These are phyloP conservation scores for Entoloma clypeatum DNA, from an alignment of 1,284 basidiomycete species.

Conservation along the genomic window DNA sequence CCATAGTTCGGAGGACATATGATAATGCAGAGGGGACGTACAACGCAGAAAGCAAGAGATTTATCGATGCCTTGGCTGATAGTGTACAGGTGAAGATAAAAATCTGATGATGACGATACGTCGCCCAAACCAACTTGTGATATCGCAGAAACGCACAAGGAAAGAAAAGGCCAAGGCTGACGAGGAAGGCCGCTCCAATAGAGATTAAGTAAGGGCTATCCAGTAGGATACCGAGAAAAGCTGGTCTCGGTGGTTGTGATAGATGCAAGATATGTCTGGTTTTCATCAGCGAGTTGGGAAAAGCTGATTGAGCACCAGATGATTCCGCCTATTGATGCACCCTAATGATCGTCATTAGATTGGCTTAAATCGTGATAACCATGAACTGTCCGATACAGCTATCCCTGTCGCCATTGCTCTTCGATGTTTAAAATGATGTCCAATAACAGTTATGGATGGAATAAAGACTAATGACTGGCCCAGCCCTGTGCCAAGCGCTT, in stretches of 20 bases:
- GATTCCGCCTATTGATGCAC: constrained; percentile 20
- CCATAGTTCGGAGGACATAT: background rate
- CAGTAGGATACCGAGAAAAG: constrained; percentile 11
- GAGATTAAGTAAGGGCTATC: constrained; percentile 16
- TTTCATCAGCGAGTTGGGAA: constrained; percentile 21
- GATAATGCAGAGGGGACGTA: background rate
- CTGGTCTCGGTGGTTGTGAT: background rate
- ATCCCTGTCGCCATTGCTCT: constrained; percentile 27
- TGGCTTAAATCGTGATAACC: background rate
- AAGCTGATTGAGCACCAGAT: constrained; percentile 15
- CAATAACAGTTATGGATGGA: constrained; percentile 24
- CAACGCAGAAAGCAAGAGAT: constrained; percentile 17
- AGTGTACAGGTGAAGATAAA: constrained; percentile 18
- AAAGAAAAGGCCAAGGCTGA: constrained; percentile 15
- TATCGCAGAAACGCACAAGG: constrained; percentile 10
- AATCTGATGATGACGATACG: constrained; percentile 8
- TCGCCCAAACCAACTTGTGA: background rate
- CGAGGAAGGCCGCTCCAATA: constrained; percentile 8
- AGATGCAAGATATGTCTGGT: constrained; percentile 6
- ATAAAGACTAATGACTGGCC: constrained; percentile 29
- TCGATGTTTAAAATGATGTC: constrained; percentile 26
- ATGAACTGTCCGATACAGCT: constrained; percentile 20
- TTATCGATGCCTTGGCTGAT: constrained; percentile 17
- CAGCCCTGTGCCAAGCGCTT: constrained; percentile 30
- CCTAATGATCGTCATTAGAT: background rate